Base-by-base conservation (phyloP, 768 basidiomycete species). In the Pulveroboletus sp. region DNA sequence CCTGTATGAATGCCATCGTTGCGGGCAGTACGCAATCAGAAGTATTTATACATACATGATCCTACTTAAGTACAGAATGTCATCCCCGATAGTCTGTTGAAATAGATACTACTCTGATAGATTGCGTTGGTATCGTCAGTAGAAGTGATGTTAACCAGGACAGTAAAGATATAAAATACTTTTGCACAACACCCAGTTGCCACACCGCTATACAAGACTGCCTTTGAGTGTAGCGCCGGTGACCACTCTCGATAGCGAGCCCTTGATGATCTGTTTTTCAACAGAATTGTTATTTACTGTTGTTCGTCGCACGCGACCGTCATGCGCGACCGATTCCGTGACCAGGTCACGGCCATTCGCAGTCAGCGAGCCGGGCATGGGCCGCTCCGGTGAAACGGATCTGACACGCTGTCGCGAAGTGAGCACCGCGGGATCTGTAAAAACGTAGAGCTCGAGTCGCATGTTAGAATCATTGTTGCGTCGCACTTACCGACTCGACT, bases 241-340 rank as follows among this genome's bases (percentile, higher is more conserved):
- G 52, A 76, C 72, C 27, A 79, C 75, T 57, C 80, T 79, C 16
- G 73, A 71, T 74, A 81, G 77, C 17, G 80, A 76, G 33, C 77
- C 75, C 58, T 77, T 80, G 61, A 80, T 69, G 53, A 76, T 67
- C 27, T 72, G 69, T 58, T 75, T 78, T 43, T 83, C 79, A 21
- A 75, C 70, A 0, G 71, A 57, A 49, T 41, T 66, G n/a, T 69
- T 61, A 21, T 63, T 64, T 32, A 68, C 64, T 5, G 66, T 71
- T 2, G 70, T 68, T 45, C 74, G 71, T 14, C 75, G 74, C 52
- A 72, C 53, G 14, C 77, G 72, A 13, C 64, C 57, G 17, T 78
- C 68, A 27, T 72, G 69, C 23, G 64, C 70, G 13, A 67, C 65
- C 31, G 69, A 62, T 32, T 68, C 61, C 21, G 66, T 62, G 29